Evolutionary conservation across 345 rosid genomes (phyloP), one percentile per base, ranked within the genome.

Genomic region (Gossypium stocksii): DNA sequence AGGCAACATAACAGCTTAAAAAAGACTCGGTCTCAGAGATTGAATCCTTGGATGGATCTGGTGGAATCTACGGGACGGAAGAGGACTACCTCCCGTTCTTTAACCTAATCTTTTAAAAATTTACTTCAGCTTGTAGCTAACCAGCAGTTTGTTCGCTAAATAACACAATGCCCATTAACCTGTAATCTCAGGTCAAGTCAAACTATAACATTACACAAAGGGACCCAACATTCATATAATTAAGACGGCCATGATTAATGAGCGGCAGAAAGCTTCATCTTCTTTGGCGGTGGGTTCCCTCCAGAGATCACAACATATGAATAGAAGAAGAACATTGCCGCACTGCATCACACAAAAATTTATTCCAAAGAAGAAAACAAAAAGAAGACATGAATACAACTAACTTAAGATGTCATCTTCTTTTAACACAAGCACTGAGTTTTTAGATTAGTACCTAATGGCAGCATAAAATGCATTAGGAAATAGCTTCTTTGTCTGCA

Each of bases 221-320:
- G 29, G 60, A 70, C 16, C 44, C 4, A 22, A 60, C 58, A 11
- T 49, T 73, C 20, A 58, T n/a, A 2, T 48, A 49, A 44, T 57
- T 19, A 17, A 65, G 34, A 65, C 38, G 54, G 45, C 83, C 76
- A 84, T 49, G 84, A 83, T 13, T 79, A 64, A 58, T 63, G 71
- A 75, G 59, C 77, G 4, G 86, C 83, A 72, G 90, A 72, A 49
- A 83, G 73, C 60, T 88, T 91, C 87, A 81, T 77, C 86, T 93
- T 91, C 86, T 90, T 93, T 61, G 98, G 99, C 44, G 97, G 97
- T 41, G 98, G 99, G 73, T 96, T 93, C 71, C 99, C 99, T 72
- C 99, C 98, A 2, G 98, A 87, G 48, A 89, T 69, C 79, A 91
- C 78, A 80, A 95, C 97, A 73, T 93, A 86, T 0, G 80, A 77